Conservation (phyloP, 1,284 basidiomycete genomes). For the Sanguinoderma infundibulare region DNA sequence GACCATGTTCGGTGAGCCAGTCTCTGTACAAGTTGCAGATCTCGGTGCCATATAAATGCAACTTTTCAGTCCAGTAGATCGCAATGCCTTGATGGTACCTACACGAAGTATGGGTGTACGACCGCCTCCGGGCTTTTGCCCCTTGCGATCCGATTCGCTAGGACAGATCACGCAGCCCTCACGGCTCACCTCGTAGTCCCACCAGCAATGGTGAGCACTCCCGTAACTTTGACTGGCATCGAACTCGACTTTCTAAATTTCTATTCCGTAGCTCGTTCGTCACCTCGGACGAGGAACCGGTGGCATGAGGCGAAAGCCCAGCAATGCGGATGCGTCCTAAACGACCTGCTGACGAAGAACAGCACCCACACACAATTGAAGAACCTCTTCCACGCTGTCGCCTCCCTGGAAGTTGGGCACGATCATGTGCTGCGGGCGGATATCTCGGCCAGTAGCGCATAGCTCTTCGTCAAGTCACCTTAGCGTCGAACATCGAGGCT, state of each 20-base stretch:
- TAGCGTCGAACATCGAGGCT: background rate
- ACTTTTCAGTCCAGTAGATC: background rate
- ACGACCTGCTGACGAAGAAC: conserved; percentile 6
- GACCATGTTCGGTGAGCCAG: background rate
- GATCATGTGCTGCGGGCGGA: conserved; percentile 18
- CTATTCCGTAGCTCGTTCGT: background rate
- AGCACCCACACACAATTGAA: background rate
- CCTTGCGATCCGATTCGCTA: background rate
- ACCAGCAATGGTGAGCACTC: background rate
- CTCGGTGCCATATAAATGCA: background rate
- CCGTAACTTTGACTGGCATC: background rate
- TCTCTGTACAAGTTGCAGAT: background rate
- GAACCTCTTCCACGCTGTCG: conserved; percentile 5
- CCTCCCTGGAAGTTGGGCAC: background rate
- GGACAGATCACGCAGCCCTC: too few species aligned
- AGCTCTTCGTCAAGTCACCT: background rate
- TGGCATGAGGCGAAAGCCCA: background rate
- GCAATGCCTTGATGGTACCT: background rate
- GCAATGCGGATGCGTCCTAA: conserved; percentile 4
- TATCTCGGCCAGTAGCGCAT: conserved; percentile 1
- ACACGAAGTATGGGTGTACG: background rate
- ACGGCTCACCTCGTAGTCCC: background rate
- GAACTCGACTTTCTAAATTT: background rate
- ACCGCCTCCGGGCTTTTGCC: background rate
- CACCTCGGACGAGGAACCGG: background rate